phyloP scores from a whole-genome alignment of 139 green algal species.

The Mychonastes homosphaera region DNA sequence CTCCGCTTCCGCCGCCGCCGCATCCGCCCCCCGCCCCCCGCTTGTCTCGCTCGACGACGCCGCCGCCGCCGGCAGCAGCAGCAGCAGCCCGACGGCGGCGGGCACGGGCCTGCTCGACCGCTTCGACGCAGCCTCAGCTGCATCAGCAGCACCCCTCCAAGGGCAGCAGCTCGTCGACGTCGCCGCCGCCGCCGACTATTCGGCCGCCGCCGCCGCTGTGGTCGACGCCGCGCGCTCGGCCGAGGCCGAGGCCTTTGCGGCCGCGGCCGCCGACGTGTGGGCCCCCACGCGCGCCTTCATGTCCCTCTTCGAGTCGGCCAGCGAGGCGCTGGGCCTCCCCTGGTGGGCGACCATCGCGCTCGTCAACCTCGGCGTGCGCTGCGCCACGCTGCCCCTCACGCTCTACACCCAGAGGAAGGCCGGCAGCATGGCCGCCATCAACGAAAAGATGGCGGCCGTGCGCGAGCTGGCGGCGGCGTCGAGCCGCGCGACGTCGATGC shows the following conservation, averaged over 20 bases:
- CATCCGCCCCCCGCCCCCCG: too few species aligned
- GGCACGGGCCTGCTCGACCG: background rate
- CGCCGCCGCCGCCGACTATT: conserved; percentile 24
- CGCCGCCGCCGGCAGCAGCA: background rate
- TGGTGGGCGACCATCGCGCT: conserved; percentile 54
- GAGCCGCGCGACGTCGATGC: conserved; percentile 18
- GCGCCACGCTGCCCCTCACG: background rate
- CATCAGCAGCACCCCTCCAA: background rate
- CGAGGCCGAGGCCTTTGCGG: conserved; percentile 31
- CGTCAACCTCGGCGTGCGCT: conserved; percentile 31
- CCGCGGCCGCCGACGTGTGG: conserved; percentile 35
- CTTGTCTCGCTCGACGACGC: too few species aligned
- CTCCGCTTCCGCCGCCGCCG: too few species aligned
- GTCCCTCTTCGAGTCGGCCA: conserved; percentile 31
- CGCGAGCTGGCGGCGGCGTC: conserved; percentile 23
- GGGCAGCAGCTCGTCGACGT: conserved; percentile 3
- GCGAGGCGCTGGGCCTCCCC: conserved; percentile 34
- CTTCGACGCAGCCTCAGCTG: background rate
- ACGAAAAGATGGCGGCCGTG: background rate
- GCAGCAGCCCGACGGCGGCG: background rate
- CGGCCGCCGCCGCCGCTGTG: conserved; percentile 23
- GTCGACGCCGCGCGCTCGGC: conserved; percentile 35
- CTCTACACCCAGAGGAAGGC: background rate
- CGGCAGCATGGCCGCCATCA: conserved; percentile 1
- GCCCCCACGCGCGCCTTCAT: conserved; percentile 42